Evolutionary conservation across 345 rosid species (phyloP), one percentile per base, ranked within the genome.

Genomic region (Ricinus communis): DNA sequence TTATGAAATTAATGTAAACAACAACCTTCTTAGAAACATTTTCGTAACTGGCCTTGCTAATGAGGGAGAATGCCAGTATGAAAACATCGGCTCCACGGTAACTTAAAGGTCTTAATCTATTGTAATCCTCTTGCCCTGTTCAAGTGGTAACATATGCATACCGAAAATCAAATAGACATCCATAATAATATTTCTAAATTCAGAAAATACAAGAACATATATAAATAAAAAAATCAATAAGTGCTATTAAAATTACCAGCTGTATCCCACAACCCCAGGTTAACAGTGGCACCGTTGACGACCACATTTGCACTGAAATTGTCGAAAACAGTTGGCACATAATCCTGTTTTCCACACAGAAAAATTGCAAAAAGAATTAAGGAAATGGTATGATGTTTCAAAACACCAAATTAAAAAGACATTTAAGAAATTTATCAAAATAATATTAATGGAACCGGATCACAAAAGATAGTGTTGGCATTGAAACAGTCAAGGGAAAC

Each of bases 251-350:
- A 51, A 24, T 66, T 71, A 76, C 80, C 80, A 31, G 80, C 80
- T 38, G 80, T 76, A 61, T 76, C 80, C 80, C 80, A 76, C 52
- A 76, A 66, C 11, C 80, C 80, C 57, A 76, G 76, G 64, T 76
- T 76, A 25, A 76, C 80, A 2, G 80, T 76, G 27, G 62, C 62
- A 2, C 80, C 80, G 60, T 76, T 71, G 45, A 76, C 80, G 22
- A 76, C 80, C 72, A 76, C 80, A 66, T 76, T 76, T 30, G 80
- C 80, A 25, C 80, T 76, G 76, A 76, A 76, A 76, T 76, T 76
- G 72, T 76, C 80, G 8, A 76, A 76, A 41, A 76, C 80, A n/a
- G 80, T 76, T 2, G 80, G 80, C 62, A 76, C 80, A 61, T 76
- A 76, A 65, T 76, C 79, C 79, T 76, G 74, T 56, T 62, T n/a